phyloP scores from a whole-genome alignment of 257 asterid species.

The Ballota nigra region DNA sequence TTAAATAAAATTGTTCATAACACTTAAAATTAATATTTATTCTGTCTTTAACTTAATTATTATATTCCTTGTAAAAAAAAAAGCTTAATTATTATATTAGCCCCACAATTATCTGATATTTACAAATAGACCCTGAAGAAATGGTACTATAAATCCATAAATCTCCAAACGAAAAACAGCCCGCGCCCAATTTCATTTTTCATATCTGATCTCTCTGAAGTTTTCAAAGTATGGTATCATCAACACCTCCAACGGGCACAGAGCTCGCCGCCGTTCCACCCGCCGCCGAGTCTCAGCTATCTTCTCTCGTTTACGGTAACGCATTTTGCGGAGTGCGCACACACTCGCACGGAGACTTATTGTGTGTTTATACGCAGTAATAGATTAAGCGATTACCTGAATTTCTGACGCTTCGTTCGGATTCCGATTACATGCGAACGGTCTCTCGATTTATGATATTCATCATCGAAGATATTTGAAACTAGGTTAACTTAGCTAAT shows the following conservation, averaged over 20 bases:
- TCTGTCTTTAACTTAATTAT: too few relatives aligned
- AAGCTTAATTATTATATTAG: background rate
- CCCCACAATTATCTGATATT: background rate
- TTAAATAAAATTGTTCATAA: too few relatives aligned
- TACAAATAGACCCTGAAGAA: constrained; percentile 9
- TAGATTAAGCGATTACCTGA: background rate
- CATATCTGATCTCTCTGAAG: constrained; percentile 10
- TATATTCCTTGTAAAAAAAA: too few relatives aligned
- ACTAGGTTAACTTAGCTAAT: background rate
- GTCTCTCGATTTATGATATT: background rate
- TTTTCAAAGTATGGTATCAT: constrained; percentile 39
- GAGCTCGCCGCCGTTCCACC: constrained; percentile 37
- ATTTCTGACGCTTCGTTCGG: constrained; percentile 6
- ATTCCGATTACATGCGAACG: background rate
- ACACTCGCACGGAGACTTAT: background rate
- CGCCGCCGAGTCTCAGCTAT: constrained; percentile 58
- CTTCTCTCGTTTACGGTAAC: constrained; percentile 66
- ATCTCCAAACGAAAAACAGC: background rate
- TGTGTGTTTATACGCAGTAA: constrained; percentile 1
- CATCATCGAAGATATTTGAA: background rate
- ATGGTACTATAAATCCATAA: constrained; percentile 9
- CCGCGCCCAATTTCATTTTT: constrained; percentile 26
- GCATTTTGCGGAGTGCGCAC: constrained; percentile 6
- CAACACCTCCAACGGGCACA: constrained; percentile 40
- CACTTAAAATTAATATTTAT: too few relatives aligned